phyloP scores from a whole-genome alignment of 2,329 filamentous ascomycete genomes.

The Aquanectria penicillioides region DNA sequence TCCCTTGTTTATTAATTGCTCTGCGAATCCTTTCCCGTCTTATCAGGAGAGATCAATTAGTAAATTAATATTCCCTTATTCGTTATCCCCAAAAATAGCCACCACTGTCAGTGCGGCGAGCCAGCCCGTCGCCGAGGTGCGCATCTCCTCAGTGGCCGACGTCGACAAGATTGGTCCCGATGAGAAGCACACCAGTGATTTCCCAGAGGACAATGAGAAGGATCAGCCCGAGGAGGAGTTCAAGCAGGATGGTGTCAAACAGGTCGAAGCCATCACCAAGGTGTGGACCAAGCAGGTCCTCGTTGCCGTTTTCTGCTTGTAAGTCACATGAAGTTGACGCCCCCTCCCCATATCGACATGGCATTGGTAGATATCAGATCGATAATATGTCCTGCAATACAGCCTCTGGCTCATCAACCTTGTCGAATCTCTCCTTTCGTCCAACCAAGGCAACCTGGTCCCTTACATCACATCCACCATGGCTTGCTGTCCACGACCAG shows the following conservation, averaged over 20 bases:
- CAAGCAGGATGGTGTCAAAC: conserved; percentile 51
- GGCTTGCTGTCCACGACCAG: conserved; percentile 72
- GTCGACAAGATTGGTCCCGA: conserved; percentile 27
- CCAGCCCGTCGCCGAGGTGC: conserved; percentile 1
- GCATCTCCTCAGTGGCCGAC: not conserved
- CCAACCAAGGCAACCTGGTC: conserved; percentile 59
- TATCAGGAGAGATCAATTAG: not conserved
- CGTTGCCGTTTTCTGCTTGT: conserved; percentile 53
- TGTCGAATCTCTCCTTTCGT: conserved; percentile 49
- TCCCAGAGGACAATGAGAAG: conserved; percentile 27
- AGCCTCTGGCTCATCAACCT: conserved; percentile 54
- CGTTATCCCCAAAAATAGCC: not conserved
- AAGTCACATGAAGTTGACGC: too few species aligned
- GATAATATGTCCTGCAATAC: not conserved
- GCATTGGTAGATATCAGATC: too few species aligned
- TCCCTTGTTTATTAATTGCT: not conserved
- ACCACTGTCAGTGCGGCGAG: conserved; percentile 3
- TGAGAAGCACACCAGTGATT: conserved; percentile 8
- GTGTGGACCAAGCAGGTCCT: conserved; percentile 50
- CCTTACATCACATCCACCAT: conserved; percentile 75
- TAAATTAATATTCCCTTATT: not conserved
- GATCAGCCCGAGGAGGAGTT: conserved; percentile 38
- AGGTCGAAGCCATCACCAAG: conserved; percentile 51
- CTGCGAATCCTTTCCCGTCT: not conserved
- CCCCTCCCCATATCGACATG: too few species aligned